Evolutionary conservation across 352 stramenopile genomes (phyloP).

Genomic region (Globisporangium radiosum): DNA sequence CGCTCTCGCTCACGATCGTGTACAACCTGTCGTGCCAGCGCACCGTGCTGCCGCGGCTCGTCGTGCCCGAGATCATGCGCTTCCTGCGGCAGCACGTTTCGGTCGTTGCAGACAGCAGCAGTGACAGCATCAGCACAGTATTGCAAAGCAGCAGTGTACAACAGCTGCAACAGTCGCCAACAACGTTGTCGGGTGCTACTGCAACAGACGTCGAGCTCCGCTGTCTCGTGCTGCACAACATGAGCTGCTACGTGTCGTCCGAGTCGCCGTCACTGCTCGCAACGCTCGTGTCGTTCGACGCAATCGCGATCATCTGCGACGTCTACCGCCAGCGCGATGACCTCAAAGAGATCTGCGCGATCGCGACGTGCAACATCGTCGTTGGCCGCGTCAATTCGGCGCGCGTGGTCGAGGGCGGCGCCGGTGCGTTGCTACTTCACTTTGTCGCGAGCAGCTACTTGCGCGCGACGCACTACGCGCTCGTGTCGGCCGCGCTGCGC

Average conservation of each 20-base stretch:
- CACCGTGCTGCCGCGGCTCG: conserved; percentile 31
- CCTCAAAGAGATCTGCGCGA: conserved; percentile 47
- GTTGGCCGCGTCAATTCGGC: conserved; percentile 65
- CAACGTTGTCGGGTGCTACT: not conserved
- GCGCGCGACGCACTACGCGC: conserved; percentile 30
- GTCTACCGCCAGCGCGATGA: conserved; percentile 39
- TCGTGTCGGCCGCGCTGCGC: conserved; percentile 45
- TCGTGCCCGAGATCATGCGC: conserved; percentile 45
- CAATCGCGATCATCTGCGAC: conserved; percentile 36
- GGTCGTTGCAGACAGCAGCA: not conserved
- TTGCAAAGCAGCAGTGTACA: not conserved
- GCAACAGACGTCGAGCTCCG: conserved; percentile 37
- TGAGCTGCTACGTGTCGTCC: conserved; percentile 33
- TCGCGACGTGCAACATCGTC: conserved; percentile 59
- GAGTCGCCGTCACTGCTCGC: conserved; percentile 14
- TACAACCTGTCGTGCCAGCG: conserved; percentile 76
- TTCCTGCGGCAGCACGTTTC: conserved; percentile 48
- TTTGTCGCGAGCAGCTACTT: conserved; percentile 34
- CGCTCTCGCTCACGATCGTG: conserved; percentile 58
- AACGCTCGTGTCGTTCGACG: conserved; percentile 38
- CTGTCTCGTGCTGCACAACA: conserved; percentile 67
- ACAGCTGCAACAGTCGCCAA: not conserved
- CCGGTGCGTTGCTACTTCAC: conserved; percentile 40
- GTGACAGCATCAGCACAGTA: not conserved
- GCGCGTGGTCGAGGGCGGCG: conserved; percentile 43